Percentiles rank a stretch among this genome's conserved stretches.
These are phyloP conservation scores for Pseudogymnoascus sp. DNA, from an alignment of 2,329 filamentous ascomycete species.

Conservation along the genomic window DNA sequence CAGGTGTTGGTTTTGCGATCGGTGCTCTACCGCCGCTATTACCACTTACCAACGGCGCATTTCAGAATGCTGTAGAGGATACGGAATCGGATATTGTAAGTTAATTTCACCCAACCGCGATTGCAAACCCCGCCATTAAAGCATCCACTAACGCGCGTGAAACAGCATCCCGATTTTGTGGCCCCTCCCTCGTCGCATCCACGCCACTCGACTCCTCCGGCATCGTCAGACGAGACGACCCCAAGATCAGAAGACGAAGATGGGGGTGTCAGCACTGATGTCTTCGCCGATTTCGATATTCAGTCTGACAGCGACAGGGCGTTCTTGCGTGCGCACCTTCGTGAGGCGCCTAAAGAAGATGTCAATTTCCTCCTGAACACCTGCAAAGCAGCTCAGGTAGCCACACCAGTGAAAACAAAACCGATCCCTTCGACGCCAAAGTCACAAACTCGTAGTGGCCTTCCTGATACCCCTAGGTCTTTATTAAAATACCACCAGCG, in stretches of 20 bases:
- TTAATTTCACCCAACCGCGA: neutral
- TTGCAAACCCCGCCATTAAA: neutral
- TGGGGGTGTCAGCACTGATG: neutral
- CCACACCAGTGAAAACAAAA: neutral
- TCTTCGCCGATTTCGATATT: neutral
- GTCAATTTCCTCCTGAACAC: neutral
- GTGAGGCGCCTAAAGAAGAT: conserved; percentile 1
- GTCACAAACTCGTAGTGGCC: neutral
- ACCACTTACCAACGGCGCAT: conserved; percentile 6
- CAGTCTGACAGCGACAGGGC: neutral
- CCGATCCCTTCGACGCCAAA: neutral
- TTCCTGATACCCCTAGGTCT: neutral
- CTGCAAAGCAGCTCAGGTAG: neutral
- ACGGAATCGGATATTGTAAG: neutral
- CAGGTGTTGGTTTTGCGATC: neutral
- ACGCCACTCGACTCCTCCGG: neutral
- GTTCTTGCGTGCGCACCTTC: neutral
- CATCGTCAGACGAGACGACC: neutral
- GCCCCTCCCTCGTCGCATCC: conserved; percentile 4
- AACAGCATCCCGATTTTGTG: neutral
- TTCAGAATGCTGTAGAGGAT: neutral
- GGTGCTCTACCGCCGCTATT: neutral
- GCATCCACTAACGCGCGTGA: neutral
- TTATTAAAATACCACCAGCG: conserved; percentile 5
- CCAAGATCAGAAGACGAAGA: neutral